Evolutionary conservation across 306 rosid genomes (phyloP), one percentile per base, ranked within the genome.

Genomic region (Quercus cerris): DNA sequence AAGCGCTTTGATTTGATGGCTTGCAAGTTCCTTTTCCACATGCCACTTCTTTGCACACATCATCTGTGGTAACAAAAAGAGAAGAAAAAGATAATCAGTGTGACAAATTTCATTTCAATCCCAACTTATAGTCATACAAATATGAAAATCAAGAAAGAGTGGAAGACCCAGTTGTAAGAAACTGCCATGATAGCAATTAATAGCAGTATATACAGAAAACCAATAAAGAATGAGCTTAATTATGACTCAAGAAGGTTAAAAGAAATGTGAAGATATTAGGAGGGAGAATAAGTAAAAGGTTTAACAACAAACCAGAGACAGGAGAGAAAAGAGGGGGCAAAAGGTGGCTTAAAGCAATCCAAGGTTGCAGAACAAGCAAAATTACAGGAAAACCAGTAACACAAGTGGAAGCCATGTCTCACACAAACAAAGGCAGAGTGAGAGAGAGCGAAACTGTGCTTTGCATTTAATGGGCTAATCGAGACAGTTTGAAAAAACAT

Each of bases 11-110:
- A n/a, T 67, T 76, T 27, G 97, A 88, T 85, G 89, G 17, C 79
- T 90, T 90, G 78, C 99, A 95, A 7, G 75, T 86, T 67, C 98
- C 99, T 90, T 82, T 93, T 49, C 99, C 99, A 84, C 98, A 93
- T n/a, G 80, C 73, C 30, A 84, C 89, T 52, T 73, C 77, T 62
- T 93, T 93, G 87, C 99, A 95, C 1, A 90, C 86, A 41, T 84
- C 80, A 52, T 88, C 99, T 93, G 86, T 76, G 38, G 74, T 77
- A 56, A 79, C 30, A 35, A 35, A 35, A 79, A 46, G 11, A 62
- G 67, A 15, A 4, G n/a, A 56, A 25, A 31, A 46, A 55, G 4
- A n/a, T 78, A 70, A 52, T 64, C 77, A 76, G 44, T 10, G 11
- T 31, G 49, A 31, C 7, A 18, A 82, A 46, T 2, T 57, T 38